A percentile compares a stretch with the other conserved stretches of the same genome.
phyloP scores from a whole-genome alignment of 176 grass and related monocot genomes.

The Pharus latifolius region DNA sequence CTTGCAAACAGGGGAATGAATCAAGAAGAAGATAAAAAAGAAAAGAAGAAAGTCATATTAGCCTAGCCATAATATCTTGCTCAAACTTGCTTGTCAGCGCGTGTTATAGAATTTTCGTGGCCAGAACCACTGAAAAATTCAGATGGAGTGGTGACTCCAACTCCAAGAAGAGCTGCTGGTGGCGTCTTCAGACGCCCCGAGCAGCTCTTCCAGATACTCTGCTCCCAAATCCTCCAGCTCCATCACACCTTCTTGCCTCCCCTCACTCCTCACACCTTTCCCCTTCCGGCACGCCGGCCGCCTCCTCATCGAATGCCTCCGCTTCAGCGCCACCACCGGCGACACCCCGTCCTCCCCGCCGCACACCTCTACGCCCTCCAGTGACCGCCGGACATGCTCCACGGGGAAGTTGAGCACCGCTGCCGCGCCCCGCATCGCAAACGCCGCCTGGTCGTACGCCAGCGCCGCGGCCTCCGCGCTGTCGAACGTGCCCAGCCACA shows the following conservation, averaged over 20 bases:
- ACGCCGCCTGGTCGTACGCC: slow-evolving; percentile 80
- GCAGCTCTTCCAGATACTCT: slow-evolving; percentile 55
- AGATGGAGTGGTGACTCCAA: slow-evolving; percentile 30
- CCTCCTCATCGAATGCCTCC: slow-evolving; percentile 28
- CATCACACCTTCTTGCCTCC: slow-evolving; percentile 2
- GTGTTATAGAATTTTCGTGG: too few relatives aligned
- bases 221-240: slow-evolving; percentile 57
- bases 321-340: slow-evolving; percentile 55
- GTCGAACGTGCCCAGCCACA: slow-evolving; percentile 78
- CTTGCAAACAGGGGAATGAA: not conserved
- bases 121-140: too few relatives aligned
- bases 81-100: too few relatives aligned
- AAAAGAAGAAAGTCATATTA: not conserved
- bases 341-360: slow-evolving; percentile 9
- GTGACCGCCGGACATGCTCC: slow-evolving; percentile 34
- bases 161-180: not conserved
- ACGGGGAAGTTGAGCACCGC: slow-evolving; percentile 65
- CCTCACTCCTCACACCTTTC: not conserved
- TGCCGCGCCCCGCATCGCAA: slow-evolving; percentile 33
- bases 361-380: slow-evolving; percentile 3
- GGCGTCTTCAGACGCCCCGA: not conserved
- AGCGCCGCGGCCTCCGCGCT: slow-evolving; percentile 48
- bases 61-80: too few relatives aligned
- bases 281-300: not conserved
- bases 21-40: not conserved